These are phyloP conservation scores for Coleophoma crateriformis DNA, from an alignment of 2,329 filamentous ascomycete genomes.

Conservation along the genomic window DNA sequence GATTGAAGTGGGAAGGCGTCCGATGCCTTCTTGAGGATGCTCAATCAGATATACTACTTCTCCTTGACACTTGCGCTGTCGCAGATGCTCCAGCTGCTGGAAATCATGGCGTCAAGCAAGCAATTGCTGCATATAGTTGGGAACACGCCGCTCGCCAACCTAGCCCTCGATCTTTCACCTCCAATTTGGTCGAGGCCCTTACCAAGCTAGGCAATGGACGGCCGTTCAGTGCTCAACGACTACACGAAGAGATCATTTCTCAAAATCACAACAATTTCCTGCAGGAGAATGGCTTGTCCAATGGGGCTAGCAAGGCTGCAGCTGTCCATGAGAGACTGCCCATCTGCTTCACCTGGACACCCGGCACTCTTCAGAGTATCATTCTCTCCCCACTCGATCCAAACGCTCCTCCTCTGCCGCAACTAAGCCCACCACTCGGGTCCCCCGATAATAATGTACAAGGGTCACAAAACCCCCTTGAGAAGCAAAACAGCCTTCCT, in stretches of 20 bases:
- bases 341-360: constrained; percentile 49
- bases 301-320: constrained; percentile 33
- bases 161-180: constrained; percentile 51
- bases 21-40: constrained; percentile 57
- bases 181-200: constrained; percentile 49
- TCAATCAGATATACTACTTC: constrained; percentile 55
- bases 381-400: constrained; percentile 36
- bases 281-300: constrained; percentile 37
- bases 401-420: constrained; percentile 27
- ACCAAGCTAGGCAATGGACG: constrained; percentile 44
- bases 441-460: constrained; percentile 20
- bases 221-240: constrained; percentile 49
- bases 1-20: constrained; percentile 59
- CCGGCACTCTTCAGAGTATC: constrained; percentile 46
- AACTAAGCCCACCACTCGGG: constrained; percentile 19
- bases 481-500: constrained; percentile 18
- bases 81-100: constrained; percentile 44
- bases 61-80: constrained; percentile 57
- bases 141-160: constrained; percentile 42
- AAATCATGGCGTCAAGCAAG: constrained; percentile 54
- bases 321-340: constrained; percentile 33
- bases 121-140: constrained; percentile 52
- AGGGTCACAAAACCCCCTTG: constrained; percentile 10
- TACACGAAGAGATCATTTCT: constrained; percentile 48
- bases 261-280: constrained; percentile 32